phyloP scores from a whole-genome alignment of 2,329 filamentous ascomycete genomes.

The Fusarium coicis region DNA sequence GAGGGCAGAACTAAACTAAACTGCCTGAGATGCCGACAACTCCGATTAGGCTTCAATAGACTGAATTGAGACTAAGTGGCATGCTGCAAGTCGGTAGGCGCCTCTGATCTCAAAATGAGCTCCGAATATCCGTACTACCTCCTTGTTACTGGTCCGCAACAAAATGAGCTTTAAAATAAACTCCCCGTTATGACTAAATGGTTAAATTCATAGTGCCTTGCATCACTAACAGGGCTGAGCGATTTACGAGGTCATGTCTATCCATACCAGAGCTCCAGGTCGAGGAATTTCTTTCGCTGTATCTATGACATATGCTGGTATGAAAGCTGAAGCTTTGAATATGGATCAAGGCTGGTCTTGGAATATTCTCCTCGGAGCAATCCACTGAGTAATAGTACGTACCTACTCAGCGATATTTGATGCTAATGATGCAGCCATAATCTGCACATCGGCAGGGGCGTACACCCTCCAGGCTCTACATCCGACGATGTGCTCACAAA shows the following conservation, averaged over 20 bases:
- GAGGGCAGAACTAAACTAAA: neutral
- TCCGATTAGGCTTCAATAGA: neutral
- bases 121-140: neutral
- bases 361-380: neutral
- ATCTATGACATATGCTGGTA: constrained; percentile 20
- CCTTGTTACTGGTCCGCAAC: neutral
- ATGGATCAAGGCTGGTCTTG: constrained; percentile 6
- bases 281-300: constrained; percentile 28
- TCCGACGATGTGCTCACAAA: constrained; percentile 20
- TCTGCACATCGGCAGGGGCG: constrained; percentile 19
- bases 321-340: constrained; percentile 7
- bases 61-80: neutral
- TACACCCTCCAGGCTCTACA: neutral
- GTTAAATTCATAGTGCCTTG: neutral
- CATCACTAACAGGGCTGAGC: constrained; percentile 26
- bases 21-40: neutral
- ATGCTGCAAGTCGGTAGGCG: neutral
- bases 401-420: neutral
- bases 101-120: neutral
- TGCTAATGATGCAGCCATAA: constrained; percentile 7
- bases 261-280: constrained; percentile 23
- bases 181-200: constrained; percentile 12
- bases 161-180: constrained; percentile 29
- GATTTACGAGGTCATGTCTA: constrained; percentile 14
- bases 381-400: neutral